A percentile compares a stretch with the other conserved stretches of the same genome.
Conservation (phyloP, 257 asterid genomes). For the Coffea eugenioides region DNA sequence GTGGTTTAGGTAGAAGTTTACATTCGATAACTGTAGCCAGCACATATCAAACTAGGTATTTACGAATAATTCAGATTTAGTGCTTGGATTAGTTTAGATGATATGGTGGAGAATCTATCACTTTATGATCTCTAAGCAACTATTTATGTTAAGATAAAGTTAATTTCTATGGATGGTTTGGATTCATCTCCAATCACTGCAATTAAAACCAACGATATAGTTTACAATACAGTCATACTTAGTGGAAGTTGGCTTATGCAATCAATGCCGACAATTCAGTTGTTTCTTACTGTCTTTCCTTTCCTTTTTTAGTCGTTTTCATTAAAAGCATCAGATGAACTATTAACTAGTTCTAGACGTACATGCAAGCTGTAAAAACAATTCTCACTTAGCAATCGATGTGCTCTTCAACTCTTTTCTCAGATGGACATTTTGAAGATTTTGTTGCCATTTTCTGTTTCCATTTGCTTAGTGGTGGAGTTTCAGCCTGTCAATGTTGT, state of each 20-base stretch:
- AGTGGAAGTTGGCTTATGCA: not conserved
- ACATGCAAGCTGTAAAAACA: not conserved
- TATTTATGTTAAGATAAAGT: not conserved
- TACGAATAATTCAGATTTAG: not conserved
- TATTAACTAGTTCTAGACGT: not conserved
- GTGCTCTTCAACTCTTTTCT: not conserved
- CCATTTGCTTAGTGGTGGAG: not conserved
- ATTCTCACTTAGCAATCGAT: not conserved
- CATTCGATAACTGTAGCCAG: not conserved
- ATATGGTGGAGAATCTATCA: not conserved
- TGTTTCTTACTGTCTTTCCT: not conserved
- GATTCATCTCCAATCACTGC: not conserved
- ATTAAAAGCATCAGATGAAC: not conserved
- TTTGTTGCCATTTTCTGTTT: not conserved
- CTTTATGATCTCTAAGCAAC: not conserved
- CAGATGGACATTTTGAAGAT: not conserved
- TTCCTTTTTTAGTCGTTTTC: not conserved
- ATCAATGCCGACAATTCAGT: not conserved
- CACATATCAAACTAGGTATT: not conserved
- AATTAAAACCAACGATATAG: not conserved
- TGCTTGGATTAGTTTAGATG: not conserved
- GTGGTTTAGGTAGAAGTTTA: not conserved
- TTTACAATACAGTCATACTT: too few species aligned
- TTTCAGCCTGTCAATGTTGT: not conserved
- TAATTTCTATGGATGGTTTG: not conserved